These are phyloP conservation scores for Solanum ossicruentum DNA, from an alignment of 257 asterid genomes.

Conservation along the genomic window DNA sequence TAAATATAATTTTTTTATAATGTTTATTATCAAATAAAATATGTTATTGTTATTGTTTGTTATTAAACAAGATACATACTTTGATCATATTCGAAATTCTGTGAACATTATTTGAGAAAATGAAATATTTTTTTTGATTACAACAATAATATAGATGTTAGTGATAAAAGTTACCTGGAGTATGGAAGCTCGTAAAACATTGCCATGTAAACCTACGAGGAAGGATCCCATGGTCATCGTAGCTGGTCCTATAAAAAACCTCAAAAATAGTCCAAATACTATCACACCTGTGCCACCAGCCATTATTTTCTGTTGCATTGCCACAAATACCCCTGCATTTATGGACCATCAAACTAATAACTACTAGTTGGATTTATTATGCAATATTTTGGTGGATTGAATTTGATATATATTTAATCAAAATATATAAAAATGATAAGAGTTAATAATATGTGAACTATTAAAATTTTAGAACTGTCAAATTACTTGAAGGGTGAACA, in stretches of 20 bases:
- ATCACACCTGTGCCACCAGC: constrained; percentile 38
- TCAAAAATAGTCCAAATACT: constrained; percentile 32
- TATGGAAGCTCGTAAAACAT: constrained; percentile 30
- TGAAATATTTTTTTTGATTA: not conserved
- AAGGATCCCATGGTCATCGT: constrained; percentile 33
- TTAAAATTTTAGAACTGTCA: no score
- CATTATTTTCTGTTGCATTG: constrained; percentile 48
- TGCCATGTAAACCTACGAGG: constrained; percentile 36
- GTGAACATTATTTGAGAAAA: not conserved
- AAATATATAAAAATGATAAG: not conserved
- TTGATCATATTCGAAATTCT: not conserved
- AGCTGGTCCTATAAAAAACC: constrained; percentile 49
- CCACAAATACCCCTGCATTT: constrained; percentile 65
- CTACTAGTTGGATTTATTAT: not conserved
- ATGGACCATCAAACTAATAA: not conserved
- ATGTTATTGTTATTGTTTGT: no score
- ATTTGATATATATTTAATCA: not conserved
- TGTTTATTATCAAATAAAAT: no score
- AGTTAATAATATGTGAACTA: no score
- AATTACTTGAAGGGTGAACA: no score
- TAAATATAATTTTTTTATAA: no score
- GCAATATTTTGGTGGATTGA: not conserved
- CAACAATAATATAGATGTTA: not conserved
- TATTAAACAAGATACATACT: no score
- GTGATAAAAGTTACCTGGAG: constrained; percentile 26